Evolutionary conservation across 2,329 filamentous ascomycete species (phyloP).

Genomic region (Penicillium corylophilum): DNA sequence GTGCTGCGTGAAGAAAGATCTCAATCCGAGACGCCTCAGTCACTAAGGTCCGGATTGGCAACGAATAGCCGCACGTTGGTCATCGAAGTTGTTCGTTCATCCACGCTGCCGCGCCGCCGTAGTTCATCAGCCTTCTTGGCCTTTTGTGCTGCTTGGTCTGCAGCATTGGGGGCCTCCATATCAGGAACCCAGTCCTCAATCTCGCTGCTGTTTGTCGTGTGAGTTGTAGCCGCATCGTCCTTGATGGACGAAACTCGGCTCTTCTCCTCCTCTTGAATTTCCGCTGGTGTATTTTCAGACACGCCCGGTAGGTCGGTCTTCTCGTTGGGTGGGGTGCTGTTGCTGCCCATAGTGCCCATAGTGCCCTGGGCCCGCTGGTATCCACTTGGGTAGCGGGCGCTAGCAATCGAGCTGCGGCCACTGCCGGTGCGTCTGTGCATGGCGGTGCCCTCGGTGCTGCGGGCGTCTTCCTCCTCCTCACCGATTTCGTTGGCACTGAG

Average conservation of each 20-base stretch:
- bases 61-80: constrained; percentile 47
- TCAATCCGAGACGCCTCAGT: constrained; percentile 20
- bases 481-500: constrained; percentile 95
- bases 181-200: constrained; percentile 54
- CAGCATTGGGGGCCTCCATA: constrained; percentile 48
- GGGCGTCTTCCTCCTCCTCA: constrained; percentile 70
- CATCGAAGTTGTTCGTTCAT: constrained; percentile 50
- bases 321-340: constrained; percentile 53
- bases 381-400: constrained; percentile 46
- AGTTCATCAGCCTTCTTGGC: constrained; percentile 46
- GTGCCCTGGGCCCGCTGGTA: constrained; percentile 45
- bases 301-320: constrained; percentile 44
- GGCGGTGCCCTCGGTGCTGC: constrained; percentile 35
- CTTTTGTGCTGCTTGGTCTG: constrained; percentile 39
- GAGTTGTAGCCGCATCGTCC: constrained; percentile 30
- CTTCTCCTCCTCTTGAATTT: constrained; percentile 29
- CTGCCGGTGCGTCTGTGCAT: constrained; percentile 57
- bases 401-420: constrained; percentile 57
- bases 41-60: constrained; percentile 49
- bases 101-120: constrained; percentile 48
- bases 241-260: constrained; percentile 26
- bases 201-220: constrained; percentile 34
- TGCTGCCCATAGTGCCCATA: constrained; percentile 53
- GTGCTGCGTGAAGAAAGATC: constrained; percentile 7
- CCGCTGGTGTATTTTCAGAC: constrained; percentile 38